phyloP scores from a whole-genome alignment of 352 stramenopile genomes.

The Pythium vanterpoolii region DNA sequence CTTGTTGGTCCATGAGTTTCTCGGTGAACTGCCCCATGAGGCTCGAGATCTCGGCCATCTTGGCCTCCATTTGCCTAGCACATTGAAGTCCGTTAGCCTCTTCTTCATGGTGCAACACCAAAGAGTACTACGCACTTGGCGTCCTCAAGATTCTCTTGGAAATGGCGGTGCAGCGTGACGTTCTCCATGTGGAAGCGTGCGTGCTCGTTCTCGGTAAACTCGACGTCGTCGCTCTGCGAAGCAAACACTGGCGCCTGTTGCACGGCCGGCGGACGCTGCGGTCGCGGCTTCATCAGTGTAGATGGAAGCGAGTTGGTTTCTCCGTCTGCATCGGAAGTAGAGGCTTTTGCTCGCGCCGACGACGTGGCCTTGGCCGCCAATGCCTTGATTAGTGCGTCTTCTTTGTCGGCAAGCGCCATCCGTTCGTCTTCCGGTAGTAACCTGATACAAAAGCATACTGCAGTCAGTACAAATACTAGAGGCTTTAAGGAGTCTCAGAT shows the following conservation, averaged over 20 bases:
- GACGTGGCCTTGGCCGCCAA: constrained; percentile 25
- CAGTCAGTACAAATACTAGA: neutral
- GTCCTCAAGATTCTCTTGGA: constrained; percentile 84
- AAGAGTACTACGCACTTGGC: constrained; percentile 48
- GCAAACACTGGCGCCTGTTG: constrained; percentile 26
- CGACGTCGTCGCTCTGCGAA: constrained; percentile 44
- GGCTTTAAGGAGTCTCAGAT: neutral
- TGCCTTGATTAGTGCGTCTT: constrained; percentile 38
- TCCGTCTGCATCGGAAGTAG: neutral
- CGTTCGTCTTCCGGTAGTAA: constrained; percentile 64
- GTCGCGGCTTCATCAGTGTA: neutral
- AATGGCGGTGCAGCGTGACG: constrained; percentile 72
- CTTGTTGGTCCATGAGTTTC: constrained; percentile 83
- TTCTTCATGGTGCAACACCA: neutral
- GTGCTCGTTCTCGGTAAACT: constrained; percentile 65
- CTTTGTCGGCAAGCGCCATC: constrained; percentile 41
- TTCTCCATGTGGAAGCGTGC: constrained; percentile 69
- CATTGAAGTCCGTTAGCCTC: neutral
- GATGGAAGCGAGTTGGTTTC: neutral
- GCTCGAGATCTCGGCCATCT: constrained; percentile 82
- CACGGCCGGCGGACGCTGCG: neutral
- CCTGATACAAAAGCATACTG: constrained; percentile 16
- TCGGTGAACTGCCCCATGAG: constrained; percentile 84
- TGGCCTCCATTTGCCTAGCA: constrained; percentile 75
- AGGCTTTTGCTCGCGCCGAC: neutral